Evolutionary conservation across 1,284 basidiomycete species (phyloP).

Genomic region (Cutaneotrichosporon cyanovorans): DNA sequence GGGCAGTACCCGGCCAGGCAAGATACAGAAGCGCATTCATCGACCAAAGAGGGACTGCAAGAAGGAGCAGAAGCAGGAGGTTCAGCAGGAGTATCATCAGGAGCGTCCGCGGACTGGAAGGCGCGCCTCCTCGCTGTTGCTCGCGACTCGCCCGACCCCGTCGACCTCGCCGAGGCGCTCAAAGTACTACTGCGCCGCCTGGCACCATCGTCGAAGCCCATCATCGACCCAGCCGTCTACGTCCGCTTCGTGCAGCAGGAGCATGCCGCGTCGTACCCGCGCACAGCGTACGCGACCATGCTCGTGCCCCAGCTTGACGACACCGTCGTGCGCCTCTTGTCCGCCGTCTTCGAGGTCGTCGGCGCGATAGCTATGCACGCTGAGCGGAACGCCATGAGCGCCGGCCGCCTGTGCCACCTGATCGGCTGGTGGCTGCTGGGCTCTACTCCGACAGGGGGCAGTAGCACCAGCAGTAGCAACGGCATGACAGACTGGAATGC

Average conservation of each 20-base stretch:
- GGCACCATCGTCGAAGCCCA: conserved; percentile 3
- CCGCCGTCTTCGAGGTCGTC: conserved; percentile 33
- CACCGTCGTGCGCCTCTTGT: conserved; percentile 14
- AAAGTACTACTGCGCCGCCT: conserved; percentile 27
- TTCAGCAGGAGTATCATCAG: too few species aligned
- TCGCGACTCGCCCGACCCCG: conserved; percentile 18
- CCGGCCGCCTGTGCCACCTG: conserved; percentile 24
- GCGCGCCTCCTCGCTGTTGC: conserved; percentile 13
- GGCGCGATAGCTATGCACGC: conserved; percentile 28
- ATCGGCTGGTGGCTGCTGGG: conserved; percentile 37
- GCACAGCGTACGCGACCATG: conserved; percentile 24
- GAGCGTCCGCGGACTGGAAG: conserved; percentile 12
- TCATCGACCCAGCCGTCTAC: conserved; percentile 19
- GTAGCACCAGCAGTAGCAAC: too few species aligned
- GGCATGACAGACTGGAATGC: conserved; percentile 19
- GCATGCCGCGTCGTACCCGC: conserved; percentile 31
- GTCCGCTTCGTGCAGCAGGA: conserved; percentile 31
- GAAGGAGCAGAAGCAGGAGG: neutral
- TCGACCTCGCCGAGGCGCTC: conserved; percentile 28
- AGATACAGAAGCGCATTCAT: too few species aligned
- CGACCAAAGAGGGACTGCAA: too few species aligned
- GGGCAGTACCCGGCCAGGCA: conserved; percentile 11
- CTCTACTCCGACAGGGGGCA: neutral
- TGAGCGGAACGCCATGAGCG: conserved; percentile 28
- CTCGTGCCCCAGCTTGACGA: conserved; percentile 17